Evolutionary conservation across 495 filamentous ascomycete species (phyloP), one percentile per base, ranked within the genome.

Genomic region (Neurospora sp.): DNA sequence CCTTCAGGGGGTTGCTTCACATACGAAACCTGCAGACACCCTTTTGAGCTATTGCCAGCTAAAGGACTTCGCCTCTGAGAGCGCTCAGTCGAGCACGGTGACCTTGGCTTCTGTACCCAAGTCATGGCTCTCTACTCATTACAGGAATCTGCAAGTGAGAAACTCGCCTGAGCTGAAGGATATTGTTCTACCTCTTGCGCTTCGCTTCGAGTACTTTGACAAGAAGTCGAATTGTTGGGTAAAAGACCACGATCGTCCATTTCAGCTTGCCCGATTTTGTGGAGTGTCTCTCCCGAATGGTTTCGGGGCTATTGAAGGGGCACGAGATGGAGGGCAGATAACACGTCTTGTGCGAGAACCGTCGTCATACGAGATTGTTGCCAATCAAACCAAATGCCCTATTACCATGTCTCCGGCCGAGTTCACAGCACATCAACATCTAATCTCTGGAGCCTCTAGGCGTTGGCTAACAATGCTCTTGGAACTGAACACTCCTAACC

Each of bases 321-420:
- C 53, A 65, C 35, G 14, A 65, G 53, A 65, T 16, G 53, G 27
- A 35, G 53, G 53, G 3, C 27, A 27, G 22, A 37, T 14, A 12
- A 65, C 53, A 65, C 53, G 6, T 65, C 53, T 65, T 18, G 27
- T 37, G 31, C 53, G 53, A 35, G 84, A 84, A 8, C 87, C 83
- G 31, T 85, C 86, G 9, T 89, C 85, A 38, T 87, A 90, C 78
- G 79, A 89, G 70, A 77, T 87, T 4, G 81, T 91, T 40, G 89
- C 88, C 1, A 86, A 81, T 37, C 85, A 89, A 69, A 82, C 76
- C 0, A 78, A 80, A 31, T 88, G 87, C 69, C 87, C 88, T 1
- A 42, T 77, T 5, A 77, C 80, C 4, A 69, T 89, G 20, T 83
- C 82, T 37, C 69, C 83, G 1, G 83, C 85, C 72, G 87, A 89